Percentiles rank a stretch among this genome's conserved stretches.
Conservation (phyloP, 2,329 filamentous ascomycete genomes). For the Leptographium wingfieldii region DNA sequence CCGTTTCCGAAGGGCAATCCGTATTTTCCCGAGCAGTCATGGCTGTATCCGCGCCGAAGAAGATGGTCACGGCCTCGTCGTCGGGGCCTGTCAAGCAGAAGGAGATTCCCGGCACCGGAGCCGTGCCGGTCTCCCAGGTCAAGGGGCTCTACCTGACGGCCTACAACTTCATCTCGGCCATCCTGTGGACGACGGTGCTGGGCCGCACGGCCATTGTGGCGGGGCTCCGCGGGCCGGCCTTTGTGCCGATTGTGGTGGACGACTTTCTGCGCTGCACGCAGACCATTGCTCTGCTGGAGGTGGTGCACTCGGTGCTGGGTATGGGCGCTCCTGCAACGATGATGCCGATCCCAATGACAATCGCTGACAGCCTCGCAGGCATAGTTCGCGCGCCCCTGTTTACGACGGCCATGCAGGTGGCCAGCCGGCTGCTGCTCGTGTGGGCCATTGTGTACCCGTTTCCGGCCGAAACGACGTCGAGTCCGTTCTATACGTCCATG, state of each 20-base stretch:
- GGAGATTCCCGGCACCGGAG: constrained; percentile 2
- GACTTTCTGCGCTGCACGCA: constrained; percentile 68
- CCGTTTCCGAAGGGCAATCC: background rate
- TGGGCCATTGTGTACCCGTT: constrained; percentile 73
- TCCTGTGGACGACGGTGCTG: constrained; percentile 69
- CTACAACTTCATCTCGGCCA: constrained; percentile 71
- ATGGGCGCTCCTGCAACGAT: constrained; percentile 15
- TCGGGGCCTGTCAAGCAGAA: background rate
- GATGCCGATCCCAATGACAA: background rate
- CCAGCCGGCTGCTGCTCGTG: constrained; percentile 74
- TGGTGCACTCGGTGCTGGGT: constrained; percentile 71
- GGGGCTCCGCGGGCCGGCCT: constrained; percentile 37
- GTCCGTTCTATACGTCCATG: constrained; percentile 60
- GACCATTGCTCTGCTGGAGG: constrained; percentile 69
- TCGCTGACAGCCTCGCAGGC: constrained; percentile 33
- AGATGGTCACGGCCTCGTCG: background rate
- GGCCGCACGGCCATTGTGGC: constrained; percentile 49
- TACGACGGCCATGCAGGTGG: constrained; percentile 85
- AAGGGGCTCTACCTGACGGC: constrained; percentile 62
- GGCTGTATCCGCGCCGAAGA: background rate
- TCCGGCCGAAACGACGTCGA: constrained; percentile 45
- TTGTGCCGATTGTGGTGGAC: constrained; percentile 50
- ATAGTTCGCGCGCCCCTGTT: constrained; percentile 73
- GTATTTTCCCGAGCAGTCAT: background rate
- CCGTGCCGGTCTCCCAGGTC: constrained; percentile 24